A percentile compares a stretch with the other conserved stretches of the same genome.
These are phyloP conservation scores for Colletotrichum sp. DNA, from an alignment of 2,329 filamentous ascomycete species.

Conservation along the genomic window DNA sequence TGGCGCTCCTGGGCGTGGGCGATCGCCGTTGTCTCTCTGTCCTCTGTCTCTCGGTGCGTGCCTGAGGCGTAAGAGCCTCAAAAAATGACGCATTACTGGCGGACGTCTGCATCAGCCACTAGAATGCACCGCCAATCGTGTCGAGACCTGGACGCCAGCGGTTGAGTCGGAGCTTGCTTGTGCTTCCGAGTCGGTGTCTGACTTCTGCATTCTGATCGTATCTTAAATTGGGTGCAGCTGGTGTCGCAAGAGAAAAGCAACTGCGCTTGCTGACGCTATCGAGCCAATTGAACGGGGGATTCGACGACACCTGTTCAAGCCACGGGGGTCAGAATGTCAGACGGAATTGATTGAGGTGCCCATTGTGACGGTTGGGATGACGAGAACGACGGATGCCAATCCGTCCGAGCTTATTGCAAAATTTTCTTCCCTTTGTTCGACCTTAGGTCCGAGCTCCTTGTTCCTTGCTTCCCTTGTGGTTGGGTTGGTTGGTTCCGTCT, in stretches of 20 bases:
- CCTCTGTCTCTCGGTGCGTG: neutral
- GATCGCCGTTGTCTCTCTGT: neutral
- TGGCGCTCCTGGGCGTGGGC: neutral
- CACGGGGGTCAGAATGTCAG: neutral
- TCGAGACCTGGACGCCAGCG: neutral
- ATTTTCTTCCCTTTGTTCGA: neutral
- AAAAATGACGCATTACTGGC: slow-evolving; percentile 17
- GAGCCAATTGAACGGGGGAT: neutral
- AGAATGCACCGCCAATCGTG: neutral
- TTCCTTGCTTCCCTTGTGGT: neutral
- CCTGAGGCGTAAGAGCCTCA: slow-evolving; percentile 20
- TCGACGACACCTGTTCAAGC: neutral
- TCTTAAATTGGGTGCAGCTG: neutral
- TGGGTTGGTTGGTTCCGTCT: neutral
- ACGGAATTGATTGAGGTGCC: neutral
- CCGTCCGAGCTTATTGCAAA: neutral
- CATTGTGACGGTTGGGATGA: neutral
- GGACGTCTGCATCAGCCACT: neutral
- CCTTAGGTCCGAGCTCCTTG: neutral
- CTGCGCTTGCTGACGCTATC: neutral
- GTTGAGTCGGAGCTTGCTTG: neutral
- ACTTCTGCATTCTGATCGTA: neutral
- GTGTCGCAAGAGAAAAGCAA: slow-evolving; percentile 3
- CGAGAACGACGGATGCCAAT: neutral
- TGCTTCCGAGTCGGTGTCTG: neutral